A percentile compares a stretch with the other conserved stretches of the same genome.
Evolutionary conservation across 176 grass and related monocot species (phyloP).

Genomic region (Phragmites australis): DNA sequence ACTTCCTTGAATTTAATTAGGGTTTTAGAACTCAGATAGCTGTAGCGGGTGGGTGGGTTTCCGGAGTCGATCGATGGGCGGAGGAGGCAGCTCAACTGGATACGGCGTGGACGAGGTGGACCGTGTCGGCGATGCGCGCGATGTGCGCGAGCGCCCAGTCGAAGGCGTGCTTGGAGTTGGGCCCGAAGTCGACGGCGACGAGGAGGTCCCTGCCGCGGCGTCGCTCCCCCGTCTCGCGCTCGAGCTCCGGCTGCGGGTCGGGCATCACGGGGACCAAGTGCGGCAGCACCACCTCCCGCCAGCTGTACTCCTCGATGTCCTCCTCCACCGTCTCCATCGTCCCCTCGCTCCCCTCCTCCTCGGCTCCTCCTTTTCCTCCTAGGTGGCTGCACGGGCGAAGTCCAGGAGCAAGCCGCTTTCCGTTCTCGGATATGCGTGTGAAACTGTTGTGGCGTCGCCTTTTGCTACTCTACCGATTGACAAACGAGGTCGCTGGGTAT

Average conservation of each 20-base stretch:
- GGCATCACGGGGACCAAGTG: slow-evolving; percentile 63
- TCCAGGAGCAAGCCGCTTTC: background rate
- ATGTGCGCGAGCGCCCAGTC: slow-evolving; percentile 81
- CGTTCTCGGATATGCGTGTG: background rate
- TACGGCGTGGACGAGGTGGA: slow-evolving; percentile 82
- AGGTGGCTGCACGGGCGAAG: background rate
- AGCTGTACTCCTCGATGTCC: slow-evolving; percentile 78
- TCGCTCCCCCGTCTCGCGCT: slow-evolving; percentile 77
- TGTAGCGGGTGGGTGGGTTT: background rate
- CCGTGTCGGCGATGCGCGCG: slow-evolving; percentile 77
- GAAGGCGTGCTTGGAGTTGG: slow-evolving; percentile 86
- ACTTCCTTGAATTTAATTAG: background rate
- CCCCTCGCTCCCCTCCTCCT: background rate
- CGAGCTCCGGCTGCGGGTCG: slow-evolving; percentile 58
- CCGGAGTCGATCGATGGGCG: background rate
- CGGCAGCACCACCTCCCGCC: slow-evolving; percentile 82
- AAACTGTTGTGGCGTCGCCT: background rate
- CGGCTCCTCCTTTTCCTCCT: too few species aligned
- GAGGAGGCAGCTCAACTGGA: slow-evolving; percentile 48
- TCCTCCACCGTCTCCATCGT: slow-evolving; percentile 71
- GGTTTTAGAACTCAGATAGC: background rate
- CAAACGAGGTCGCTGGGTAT: too few species aligned
- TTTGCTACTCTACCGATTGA: too few species aligned
- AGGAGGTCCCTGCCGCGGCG: slow-evolving; percentile 76
- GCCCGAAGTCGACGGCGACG: slow-evolving; percentile 82